phyloP scores from a whole-genome alignment of 495 filamentous ascomycete genomes.

The Cercophora samala region DNA sequence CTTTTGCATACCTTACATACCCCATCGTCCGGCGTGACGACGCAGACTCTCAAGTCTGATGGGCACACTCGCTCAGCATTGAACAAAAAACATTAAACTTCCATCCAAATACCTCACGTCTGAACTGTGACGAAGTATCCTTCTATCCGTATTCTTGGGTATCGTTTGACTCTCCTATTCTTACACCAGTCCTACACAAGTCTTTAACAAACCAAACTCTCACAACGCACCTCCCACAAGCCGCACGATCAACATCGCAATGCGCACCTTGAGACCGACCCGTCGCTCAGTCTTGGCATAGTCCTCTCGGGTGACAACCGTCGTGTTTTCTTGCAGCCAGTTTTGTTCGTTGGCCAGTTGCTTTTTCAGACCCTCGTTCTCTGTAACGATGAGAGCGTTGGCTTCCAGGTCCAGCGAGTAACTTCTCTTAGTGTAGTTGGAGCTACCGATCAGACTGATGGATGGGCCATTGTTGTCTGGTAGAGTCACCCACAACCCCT shows the following conservation, averaged over 20 bases:
- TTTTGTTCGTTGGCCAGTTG: conserved; percentile 72
- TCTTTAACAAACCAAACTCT: conserved; percentile 1
- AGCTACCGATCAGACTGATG: conserved; percentile 81
- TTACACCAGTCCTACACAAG: not conserved
- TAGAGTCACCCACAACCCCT: conserved; percentile 89
- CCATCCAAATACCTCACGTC: not conserved
- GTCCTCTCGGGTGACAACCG: conserved; percentile 64
- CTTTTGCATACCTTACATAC: not conserved
- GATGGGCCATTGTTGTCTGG: conserved; percentile 59
- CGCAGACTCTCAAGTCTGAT: not conserved
- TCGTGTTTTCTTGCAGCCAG: conserved; percentile 72
- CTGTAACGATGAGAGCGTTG: conserved; percentile 79
- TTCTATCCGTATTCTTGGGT: not conserved
- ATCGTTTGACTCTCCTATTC: not conserved
- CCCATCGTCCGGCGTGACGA: not conserved
- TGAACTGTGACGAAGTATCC: not conserved
- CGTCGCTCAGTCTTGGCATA: conserved; percentile 74
- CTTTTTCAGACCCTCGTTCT: conserved; percentile 67
- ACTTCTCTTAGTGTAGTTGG: conserved; percentile 93
- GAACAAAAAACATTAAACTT: not conserved
- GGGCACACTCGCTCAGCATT: not conserved
- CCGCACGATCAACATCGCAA: conserved; percentile 87
- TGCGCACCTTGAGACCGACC: conserved; percentile 77
- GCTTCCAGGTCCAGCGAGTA: conserved; percentile 89
- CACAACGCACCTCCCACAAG: conserved; percentile 67